phyloP scores from a whole-genome alignment of 495 filamentous ascomycete genomes.

The Penicillium robsamsonii region DNA sequence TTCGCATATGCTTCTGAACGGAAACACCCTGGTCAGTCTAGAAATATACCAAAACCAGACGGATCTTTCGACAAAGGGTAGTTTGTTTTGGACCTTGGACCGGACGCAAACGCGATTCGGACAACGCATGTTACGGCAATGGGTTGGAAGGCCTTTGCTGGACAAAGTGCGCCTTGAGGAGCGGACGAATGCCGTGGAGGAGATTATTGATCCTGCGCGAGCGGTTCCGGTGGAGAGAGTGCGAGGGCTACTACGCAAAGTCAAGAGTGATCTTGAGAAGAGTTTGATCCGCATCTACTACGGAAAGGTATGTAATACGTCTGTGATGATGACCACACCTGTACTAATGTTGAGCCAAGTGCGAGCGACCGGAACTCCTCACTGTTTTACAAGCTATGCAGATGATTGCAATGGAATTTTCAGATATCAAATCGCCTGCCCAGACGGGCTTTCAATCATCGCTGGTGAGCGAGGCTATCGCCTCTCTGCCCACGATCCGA shows the following conservation, averaged over 20 bases:
- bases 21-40: slow-evolving; percentile 88
- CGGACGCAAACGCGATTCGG: slow-evolving; percentile 90
- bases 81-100: slow-evolving; percentile 93
- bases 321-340: background rate
- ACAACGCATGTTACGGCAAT: slow-evolving; percentile 82
- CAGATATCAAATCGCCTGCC: slow-evolving; percentile 57
- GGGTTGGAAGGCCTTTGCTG: slow-evolving; percentile 90
- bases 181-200: slow-evolving; percentile 84
- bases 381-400: slow-evolving; percentile 82
- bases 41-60: slow-evolving; percentile 97
- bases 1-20: slow-evolving; percentile 94
- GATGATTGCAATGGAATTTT: slow-evolving; percentile 71
- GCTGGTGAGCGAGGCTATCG: slow-evolving; percentile 70
- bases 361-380: slow-evolving; percentile 86
- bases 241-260: slow-evolving; percentile 63
- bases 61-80: slow-evolving; percentile 80
- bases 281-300: slow-evolving; percentile 96
- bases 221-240: slow-evolving; percentile 70
- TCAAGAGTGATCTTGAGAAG: slow-evolving; percentile 83
- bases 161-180: slow-evolving; percentile 75
- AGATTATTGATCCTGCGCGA: slow-evolving; percentile 68
- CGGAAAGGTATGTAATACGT: slow-evolving; percentile 55
- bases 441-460: slow-evolving; percentile 73
- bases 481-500: slow-evolving; percentile 71
- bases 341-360: slow-evolving; percentile 46